Evolutionary conservation across 495 filamentous ascomycete species (phyloP), one percentile per base, ranked within the genome.

Genomic region (Astrothelium macrocarpum): DNA sequence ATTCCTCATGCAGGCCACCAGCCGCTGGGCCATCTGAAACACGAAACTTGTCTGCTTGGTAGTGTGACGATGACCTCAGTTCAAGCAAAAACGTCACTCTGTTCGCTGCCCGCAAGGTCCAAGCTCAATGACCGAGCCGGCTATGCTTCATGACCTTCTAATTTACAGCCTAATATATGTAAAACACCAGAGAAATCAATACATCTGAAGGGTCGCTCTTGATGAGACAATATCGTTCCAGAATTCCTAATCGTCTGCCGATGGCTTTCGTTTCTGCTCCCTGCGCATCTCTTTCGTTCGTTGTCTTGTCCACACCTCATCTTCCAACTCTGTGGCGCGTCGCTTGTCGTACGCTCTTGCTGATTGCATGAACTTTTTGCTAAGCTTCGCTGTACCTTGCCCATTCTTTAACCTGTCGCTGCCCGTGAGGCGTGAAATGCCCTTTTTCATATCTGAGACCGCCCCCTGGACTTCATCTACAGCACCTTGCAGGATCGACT

Each of bases 21-120:
- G 25, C 12, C 12, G 25, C 23, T 2, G 49, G 2, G 20, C 5
- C 20, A 56, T 29, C 49, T 56, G 49, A 56, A 56, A 56, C 49
- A 56, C 49, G 49, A 56, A 28, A 56, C 20, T 20, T 56, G 49
- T 26, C 49, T 56, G 49, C 49, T 56, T 29, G 20, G 49, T 56
- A 9, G 25, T 28, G 7, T 39, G 49, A 29, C 49, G 2, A 56
- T 56, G 49, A 56, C 49, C 49, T 56, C 49, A 56, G 20, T 29
- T 56, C 23, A 20, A n/a, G 9, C 23, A 56, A 25, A 56, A 25
- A 56, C 49, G 49, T 56, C 49, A 56, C 20, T 26, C 43, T 9
- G 23, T 56, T 29, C 49, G n/a, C n/a, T 28, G 25, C 5, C 49
- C 25, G 9, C 23, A 11, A 2, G 23, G 25, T 16, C 49, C 12